Conservation (phyloP, 805 yeast genomes). For the Teunomyces funiuensis region DNA sequence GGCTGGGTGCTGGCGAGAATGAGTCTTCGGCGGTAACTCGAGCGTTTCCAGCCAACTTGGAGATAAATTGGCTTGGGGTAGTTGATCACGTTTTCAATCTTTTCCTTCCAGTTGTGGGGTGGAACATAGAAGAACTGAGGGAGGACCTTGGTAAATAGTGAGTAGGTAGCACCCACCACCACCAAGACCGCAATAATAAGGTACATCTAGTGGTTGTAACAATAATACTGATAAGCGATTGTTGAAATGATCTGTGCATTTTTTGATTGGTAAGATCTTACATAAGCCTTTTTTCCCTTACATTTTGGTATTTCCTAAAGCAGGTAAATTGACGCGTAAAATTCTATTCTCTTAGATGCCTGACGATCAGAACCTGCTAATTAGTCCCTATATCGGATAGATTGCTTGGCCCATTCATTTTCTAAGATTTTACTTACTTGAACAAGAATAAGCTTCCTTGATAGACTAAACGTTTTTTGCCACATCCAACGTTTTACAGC, state of each 20-base stretch:
- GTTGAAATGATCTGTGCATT: too few relatives aligned
- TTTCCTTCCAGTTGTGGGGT: constrained; percentile 38
- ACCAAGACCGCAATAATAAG: constrained; percentile 8
- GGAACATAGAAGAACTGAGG: constrained; percentile 40
- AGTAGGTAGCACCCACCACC: constrained; percentile 15
- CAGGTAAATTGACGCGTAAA: constrained; percentile 11
- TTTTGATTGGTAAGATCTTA: too few relatives aligned
- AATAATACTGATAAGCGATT: background rate
- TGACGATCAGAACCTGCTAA: constrained; percentile 3
- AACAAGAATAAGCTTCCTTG: too few relatives aligned
- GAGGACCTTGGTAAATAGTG: constrained; percentile 22
- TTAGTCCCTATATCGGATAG: constrained; percentile 1
- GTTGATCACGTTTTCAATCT: constrained; percentile 30
- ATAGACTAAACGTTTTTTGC: too few relatives aligned
- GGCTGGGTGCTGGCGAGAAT: constrained; percentile 37
- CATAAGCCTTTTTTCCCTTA: background rate
- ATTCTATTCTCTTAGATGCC: constrained; percentile 2
- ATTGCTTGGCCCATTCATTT: too few relatives aligned
- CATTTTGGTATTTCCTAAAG: constrained; percentile 4
- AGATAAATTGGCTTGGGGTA: constrained; percentile 37
- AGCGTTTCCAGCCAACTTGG: constrained; percentile 34
- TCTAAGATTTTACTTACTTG: too few relatives aligned
- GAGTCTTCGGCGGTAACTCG: constrained; percentile 40
- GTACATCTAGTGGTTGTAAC: background rate
- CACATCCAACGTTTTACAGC: too few relatives aligned